phyloP scores from a whole-genome alignment of 2,329 filamentous ascomycete species.

The Acephala macrosclerotiorum region DNA sequence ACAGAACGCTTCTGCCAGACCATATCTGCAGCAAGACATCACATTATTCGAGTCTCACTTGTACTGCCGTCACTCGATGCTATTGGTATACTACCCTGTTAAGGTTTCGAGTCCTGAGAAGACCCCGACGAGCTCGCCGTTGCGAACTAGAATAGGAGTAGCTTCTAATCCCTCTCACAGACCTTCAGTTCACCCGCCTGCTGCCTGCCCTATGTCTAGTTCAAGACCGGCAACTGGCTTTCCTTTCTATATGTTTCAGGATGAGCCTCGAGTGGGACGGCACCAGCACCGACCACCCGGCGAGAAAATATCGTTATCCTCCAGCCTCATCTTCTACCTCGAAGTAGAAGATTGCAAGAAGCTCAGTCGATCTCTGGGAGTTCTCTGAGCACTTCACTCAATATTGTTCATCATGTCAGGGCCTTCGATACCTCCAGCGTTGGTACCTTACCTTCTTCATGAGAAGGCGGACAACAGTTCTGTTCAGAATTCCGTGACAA shows the following conservation, averaged over 20 bases:
- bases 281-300: neutral
- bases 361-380: neutral
- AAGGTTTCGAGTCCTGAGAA: neutral
- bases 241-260: neutral
- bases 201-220: neutral
- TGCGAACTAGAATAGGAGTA: neutral
- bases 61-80: neutral
- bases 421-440: constrained; percentile 5
- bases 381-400: neutral
- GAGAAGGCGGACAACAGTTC: constrained; percentile 15
- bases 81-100: neutral
- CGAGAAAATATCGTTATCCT: neutral
- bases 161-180: neutral
- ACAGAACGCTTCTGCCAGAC: neutral
- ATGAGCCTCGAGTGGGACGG: neutral
- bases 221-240: neutral
- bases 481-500: constrained; percentile 13
- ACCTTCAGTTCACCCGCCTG: neutral
- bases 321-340: neutral
- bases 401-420: neutral
- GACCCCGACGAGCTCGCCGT: neutral
- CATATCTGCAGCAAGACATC: neutral
- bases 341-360: neutral
- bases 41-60: neutral
- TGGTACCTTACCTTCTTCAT: constrained; percentile 8